phyloP scores from a whole-genome alignment of 2,329 filamentous ascomycete genomes.

The Neonectria punicea region DNA sequence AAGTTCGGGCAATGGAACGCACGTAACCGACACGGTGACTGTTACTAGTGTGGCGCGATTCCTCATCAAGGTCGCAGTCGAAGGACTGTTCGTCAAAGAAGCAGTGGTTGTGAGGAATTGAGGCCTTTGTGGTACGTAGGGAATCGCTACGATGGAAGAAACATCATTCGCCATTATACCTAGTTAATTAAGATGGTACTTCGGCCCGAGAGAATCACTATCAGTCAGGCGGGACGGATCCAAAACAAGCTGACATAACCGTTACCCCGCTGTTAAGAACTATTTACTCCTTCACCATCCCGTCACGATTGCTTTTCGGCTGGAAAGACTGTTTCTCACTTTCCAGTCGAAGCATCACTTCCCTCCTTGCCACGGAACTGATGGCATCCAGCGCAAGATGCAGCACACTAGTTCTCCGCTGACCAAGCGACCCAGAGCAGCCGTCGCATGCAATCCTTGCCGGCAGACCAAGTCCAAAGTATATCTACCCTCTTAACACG shows the following conservation, averaged over 20 bases:
- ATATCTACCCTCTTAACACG: no score
- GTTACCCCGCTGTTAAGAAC: no score
- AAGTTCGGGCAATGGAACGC: slow-evolving; percentile 45
- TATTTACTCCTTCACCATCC: no score
- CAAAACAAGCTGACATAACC: no score
- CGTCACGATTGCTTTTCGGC: no score
- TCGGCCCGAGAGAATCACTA: no score
- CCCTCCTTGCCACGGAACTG: background rate
- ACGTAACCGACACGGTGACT: slow-evolving; percentile 44
- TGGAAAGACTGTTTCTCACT: no score
- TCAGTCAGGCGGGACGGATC: no score
- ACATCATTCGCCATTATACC: no score
- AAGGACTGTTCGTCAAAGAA: slow-evolving; percentile 33
- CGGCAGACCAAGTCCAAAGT: no score
- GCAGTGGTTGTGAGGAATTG: slow-evolving; percentile 35
- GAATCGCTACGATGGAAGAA: no score
- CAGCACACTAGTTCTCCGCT: slow-evolving; percentile 19
- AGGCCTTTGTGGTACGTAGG: background rate
- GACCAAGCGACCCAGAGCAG: slow-evolving; percentile 21
- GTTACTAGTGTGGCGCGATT: slow-evolving; percentile 46
- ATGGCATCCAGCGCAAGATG: slow-evolving; percentile 1
- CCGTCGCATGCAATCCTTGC: slow-evolving; percentile 18
- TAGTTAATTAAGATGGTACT: no score
- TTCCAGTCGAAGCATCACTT: background rate
- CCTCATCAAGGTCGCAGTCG: slow-evolving; percentile 48